Conservation (phyloP, 2,329 filamentous ascomycete species). For the Metarhizium rileyi region DNA sequence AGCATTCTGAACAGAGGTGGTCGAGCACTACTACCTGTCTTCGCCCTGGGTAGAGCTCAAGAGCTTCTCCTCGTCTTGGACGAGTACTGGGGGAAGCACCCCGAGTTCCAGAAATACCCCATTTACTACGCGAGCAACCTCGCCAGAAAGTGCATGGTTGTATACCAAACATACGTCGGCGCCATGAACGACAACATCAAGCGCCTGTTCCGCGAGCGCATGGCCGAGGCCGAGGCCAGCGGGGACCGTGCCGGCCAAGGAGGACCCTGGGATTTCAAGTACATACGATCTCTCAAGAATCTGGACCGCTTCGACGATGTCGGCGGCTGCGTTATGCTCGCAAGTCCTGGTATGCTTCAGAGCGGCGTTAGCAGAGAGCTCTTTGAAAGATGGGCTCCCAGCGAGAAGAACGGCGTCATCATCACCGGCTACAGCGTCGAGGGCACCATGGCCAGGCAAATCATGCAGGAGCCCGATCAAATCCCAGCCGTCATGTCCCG, state of each 20-base stretch:
- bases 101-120: conserved; percentile 79
- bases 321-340: conserved; percentile 92
- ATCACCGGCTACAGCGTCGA: conserved; percentile 98
- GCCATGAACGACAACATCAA: conserved; percentile 99
- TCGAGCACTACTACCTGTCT: conserved; percentile 87
- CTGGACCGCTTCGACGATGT: conserved; percentile 94
- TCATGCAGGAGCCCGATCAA: conserved; percentile 88
- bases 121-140: conserved; percentile 98
- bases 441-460: conserved; percentile 94
- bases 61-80: conserved; percentile 91
- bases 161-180: conserved; percentile 96
- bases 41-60: conserved; percentile 86
- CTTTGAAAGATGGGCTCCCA: conserved; percentile 91
- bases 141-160: conserved; percentile 93
- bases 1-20: conserved; percentile 84
- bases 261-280: conserved; percentile 94
- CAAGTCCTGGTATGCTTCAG: conserved; percentile 95
- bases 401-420: conserved; percentile 93
- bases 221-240: conserved; percentile 78
- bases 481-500: conserved; percentile 90
- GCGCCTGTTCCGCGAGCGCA: conserved; percentile 81
- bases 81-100: conserved; percentile 89
- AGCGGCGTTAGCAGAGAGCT: conserved; percentile 90
- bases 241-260: conserved; percentile 67
- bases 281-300: conserved; percentile 82